Evolutionary conservation across 2,329 filamentous ascomycete species (phyloP), one percentile per base, ranked within the genome.

Genomic region (Exutisphaerella laricina): DNA sequence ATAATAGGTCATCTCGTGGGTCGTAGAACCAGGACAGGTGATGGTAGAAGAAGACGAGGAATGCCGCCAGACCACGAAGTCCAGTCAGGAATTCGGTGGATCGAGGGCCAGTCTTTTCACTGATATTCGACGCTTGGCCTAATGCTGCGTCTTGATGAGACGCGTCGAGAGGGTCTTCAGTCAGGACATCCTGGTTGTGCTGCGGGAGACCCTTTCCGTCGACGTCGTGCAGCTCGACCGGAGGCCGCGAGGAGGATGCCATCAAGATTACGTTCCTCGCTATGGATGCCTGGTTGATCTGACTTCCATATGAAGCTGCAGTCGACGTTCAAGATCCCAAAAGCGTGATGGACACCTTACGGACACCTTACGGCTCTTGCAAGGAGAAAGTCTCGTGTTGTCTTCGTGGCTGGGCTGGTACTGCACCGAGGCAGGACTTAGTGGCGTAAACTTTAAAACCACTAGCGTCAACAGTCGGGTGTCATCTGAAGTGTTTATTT

Each of bases 21-120:
- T 46, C 52, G 21, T 49, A 49, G 39, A 48, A 49, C 45, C 49
- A 52, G 37, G 49, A 41, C 48, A 74, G 62, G 58, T 80, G 70
- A 59, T 82, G 77, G 44, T 80, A 76, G 53, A 74, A 68, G 58
- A 82, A 84, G 12, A 84, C 80, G 14, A 82, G 56, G 18, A 84
- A 69, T 6, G 80, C 78, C 5, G 80, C 79, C 46, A 84, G 79
- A 2, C 81, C 80, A 49, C 81, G 69, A 5, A 84, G 64, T 8
- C 80, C 80, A 51, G 84, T 80, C 5, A 80, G 69, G 50, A 76
- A 79, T 13, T 43, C 41, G 4, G 34, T 43, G 23, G 23, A 26
- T 26, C 23, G 23, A 26, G 23, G 6, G 23, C 6, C 23, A n/a
- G n/a, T n/a, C n/a, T n/a, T n/a, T n/a, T n/a, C n/a, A 26, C 6